Evolutionary conservation across 495 filamentous ascomycete genomes (phyloP), one percentile per base, ranked within the genome.

Genomic region (Bryoglossum gracile): DNA sequence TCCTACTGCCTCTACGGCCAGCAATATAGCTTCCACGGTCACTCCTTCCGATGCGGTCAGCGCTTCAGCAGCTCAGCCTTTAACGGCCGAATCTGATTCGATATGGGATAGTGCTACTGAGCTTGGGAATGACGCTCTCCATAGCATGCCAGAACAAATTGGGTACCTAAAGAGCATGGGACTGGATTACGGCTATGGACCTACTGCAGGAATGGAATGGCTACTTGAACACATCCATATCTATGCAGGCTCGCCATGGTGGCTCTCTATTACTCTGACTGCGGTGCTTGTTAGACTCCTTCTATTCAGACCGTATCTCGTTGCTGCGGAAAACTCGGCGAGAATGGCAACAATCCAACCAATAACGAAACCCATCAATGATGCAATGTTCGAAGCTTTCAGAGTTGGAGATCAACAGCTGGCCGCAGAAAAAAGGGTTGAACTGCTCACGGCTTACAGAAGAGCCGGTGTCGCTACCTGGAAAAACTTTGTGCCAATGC

Each of bases 121-220:
- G 5, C 58, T 72, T 3, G 68, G 68, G 43, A 64, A 70, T 43
- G 60, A 60, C 3, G 28, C 44, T 16, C 53, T 77, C 38, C 62
- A 68, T 21, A 58, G 71, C 23, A 74, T 86, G 33, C 76, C 84
- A 16, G 84, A 87, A 53, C 70, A 77, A 16, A 81, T 92, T 50
- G 92, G 92, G 42, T 95, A 87, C 57, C 72, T 98, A 42, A 83
- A 86, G 55, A 74, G 76, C 0, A 67, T 95, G 17, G 92, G 92
- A 1, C 66, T 97, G 17, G 87, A 95, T 53, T 96, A 79, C 58
- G 87, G 89, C 58, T 89, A 70, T 71, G 90, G 92, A 18, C 74
- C 82, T 2, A 83, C 86, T 0, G 59, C 79, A 1, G 49, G 76
- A 8, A 75, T 92, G 45, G 71, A 96, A 70, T 86, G 68, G 67